Percentiles rank a stretch among this genome's conserved stretches.
Evolutionary conservation across 1,284 basidiomycete genomes (phyloP).

Genomic region (Volvariella surrecta): DNA sequence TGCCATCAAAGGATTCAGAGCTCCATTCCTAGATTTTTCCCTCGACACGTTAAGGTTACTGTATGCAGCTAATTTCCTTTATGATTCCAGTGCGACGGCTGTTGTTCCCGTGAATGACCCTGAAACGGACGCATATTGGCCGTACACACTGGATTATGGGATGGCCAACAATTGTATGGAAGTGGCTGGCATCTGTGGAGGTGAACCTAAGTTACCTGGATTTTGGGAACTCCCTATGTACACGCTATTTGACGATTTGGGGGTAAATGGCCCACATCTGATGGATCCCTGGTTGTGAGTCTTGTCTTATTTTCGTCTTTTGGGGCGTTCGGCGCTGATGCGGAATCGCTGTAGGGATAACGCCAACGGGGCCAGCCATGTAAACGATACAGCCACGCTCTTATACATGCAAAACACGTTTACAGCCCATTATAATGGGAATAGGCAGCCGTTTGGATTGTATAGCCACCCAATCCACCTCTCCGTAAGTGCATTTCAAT

Average conservation of each 20-base stretch:
- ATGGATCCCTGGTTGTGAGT: slow-evolving; percentile 83
- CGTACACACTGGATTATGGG: slow-evolving; percentile 67
- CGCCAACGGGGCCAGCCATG: slow-evolving; percentile 39
- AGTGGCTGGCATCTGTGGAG: slow-evolving; percentile 53
- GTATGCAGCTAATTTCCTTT: slow-evolving; percentile 53
- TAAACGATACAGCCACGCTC: slow-evolving; percentile 56
- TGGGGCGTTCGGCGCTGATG: not conserved
- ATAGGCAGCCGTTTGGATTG: slow-evolving; percentile 74
- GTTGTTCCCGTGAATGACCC: slow-evolving; percentile 63
- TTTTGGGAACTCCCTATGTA: slow-evolving; percentile 84
- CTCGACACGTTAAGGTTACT: slow-evolving; percentile 55
- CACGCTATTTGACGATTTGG: slow-evolving; percentile 60
- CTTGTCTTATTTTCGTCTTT: not conserved
- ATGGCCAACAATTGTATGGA: slow-evolving; percentile 72
- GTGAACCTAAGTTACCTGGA: slow-evolving; percentile 66
- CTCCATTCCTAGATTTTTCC: slow-evolving; percentile 69
- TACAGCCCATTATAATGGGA: slow-evolving; percentile 63
- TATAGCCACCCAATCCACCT: slow-evolving; percentile 81
- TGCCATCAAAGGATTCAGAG: slow-evolving; percentile 70
- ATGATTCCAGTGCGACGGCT: slow-evolving; percentile 63
- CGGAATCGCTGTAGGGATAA: slow-evolving; percentile 29
- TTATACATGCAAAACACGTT: slow-evolving; percentile 74
- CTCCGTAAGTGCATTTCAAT: slow-evolving; percentile 31
- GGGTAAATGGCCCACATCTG: slow-evolving; percentile 49
- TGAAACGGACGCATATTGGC: slow-evolving; percentile 71